Evolutionary conservation across 2,329 filamentous ascomycete species (phyloP).

Genomic region (Pseudogymnoascus sp.): DNA sequence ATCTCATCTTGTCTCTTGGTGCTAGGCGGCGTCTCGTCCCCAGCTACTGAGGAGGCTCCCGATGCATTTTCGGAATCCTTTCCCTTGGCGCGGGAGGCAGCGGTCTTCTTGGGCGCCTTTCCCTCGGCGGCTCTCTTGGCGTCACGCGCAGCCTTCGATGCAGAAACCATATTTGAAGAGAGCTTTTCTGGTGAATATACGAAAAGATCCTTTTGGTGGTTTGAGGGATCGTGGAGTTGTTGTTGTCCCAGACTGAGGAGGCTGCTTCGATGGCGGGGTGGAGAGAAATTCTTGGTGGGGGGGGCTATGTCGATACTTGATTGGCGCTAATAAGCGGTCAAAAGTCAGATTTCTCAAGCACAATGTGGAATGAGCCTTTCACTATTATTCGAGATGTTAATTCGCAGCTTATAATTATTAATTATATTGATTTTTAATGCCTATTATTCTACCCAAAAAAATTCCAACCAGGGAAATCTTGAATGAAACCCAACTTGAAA

Average conservation of each 20-base stretch:
- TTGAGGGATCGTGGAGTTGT: conserved; percentile 10
- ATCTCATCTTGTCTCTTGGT: conserved; percentile 69
- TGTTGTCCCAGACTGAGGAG: conserved; percentile 4
- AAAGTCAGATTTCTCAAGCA: conserved; percentile 14
- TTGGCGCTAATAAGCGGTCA: conserved; percentile 14
- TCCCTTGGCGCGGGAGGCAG: conserved; percentile 58
- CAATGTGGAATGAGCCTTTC: not conserved
- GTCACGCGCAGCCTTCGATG: conserved; percentile 66
- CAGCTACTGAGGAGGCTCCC: conserved; percentile 60
- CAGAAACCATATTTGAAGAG: conserved; percentile 54
- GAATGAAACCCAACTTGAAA: conserved; percentile 1
- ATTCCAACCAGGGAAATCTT: not conserved
- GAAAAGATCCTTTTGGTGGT: conserved; percentile 10
- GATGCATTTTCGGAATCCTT: conserved; percentile 57
- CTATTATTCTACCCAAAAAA: not conserved
- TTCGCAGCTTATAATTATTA: not conserved
- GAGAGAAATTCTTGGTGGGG: conserved; percentile 13
- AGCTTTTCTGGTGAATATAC: conserved; percentile 5
- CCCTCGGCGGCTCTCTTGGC: conserved; percentile 67
- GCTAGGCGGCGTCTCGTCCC: conserved; percentile 62
- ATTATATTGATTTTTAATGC: not conserved
- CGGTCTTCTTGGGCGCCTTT: conserved; percentile 71
- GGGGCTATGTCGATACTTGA: conserved; percentile 12
- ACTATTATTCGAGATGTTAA: not conserved
- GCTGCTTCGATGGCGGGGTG: conserved; percentile 13